Evolutionary conservation across 139 green algal genomes (phyloP).

Genomic region (Nannochloris sp.): DNA sequence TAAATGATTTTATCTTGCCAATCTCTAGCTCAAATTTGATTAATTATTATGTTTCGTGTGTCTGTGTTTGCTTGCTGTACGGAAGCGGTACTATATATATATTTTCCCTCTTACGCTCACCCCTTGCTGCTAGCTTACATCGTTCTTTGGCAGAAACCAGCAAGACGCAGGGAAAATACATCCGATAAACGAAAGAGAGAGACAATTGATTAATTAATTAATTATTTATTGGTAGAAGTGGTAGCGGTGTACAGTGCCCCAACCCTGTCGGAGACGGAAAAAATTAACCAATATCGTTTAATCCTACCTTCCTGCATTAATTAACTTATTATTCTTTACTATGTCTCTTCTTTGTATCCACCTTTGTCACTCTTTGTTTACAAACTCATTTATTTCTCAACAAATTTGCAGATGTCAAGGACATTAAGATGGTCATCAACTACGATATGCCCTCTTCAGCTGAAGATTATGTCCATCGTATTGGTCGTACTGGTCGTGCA

Average conservation of each 20-base stretch:
- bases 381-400: neutral
- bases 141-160: too few relatives aligned
- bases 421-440: constrained; percentile 86
- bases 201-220: neutral
- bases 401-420: constrained; percentile 83
- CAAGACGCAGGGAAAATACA: too few relatives aligned
- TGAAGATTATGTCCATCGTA: constrained; percentile 92
- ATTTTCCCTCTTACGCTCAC: too few relatives aligned
- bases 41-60: too few relatives aligned
- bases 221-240: neutral
- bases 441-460: constrained; percentile 80
- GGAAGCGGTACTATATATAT: too few relatives aligned
- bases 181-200: too few relatives aligned
- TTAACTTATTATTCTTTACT: too few relatives aligned
- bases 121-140: too few relatives aligned
- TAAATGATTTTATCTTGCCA: too few relatives aligned
- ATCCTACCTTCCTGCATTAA: neutral
- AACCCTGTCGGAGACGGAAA: neutral
- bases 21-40: too few relatives aligned
- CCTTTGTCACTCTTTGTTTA: neutral
- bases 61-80: too few relatives aligned
- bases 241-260: neutral
- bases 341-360: neutral
- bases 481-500: constrained; percentile 68
- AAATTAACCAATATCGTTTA: neutral